Conservation (phyloP, 208 protist species). For the Leishmania major region DNA sequence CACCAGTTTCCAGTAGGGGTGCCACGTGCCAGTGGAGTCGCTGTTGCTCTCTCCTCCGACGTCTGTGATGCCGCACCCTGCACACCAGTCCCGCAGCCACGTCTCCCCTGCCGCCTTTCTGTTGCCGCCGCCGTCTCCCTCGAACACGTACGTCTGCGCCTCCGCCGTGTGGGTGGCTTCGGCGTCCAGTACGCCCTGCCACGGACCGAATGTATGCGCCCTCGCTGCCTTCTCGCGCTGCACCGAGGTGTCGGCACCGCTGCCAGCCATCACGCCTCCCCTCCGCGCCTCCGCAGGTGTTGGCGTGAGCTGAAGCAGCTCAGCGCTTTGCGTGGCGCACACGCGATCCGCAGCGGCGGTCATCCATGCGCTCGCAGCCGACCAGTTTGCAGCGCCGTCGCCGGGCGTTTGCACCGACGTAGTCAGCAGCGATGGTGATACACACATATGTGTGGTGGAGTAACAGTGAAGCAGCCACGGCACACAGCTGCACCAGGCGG, state of each 20-base stretch:
- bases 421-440: background rate
- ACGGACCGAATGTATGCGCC: slow-evolving; percentile 14
- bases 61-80: background rate
- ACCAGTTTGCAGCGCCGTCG: slow-evolving; percentile 3
- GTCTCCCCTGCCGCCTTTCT: background rate
- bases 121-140: background rate
- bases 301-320: slow-evolving; percentile 15
- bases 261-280: background rate
- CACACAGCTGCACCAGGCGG: slow-evolving; percentile 25
- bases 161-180: background rate
- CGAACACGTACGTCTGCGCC: too few relatives aligned
- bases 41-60: background rate
- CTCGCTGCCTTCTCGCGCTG: background rate
- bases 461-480: slow-evolving; percentile 35
- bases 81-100: slow-evolving; percentile 3
- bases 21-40: slow-evolving; percentile 5
- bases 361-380: slow-evolving; percentile 31
- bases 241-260: background rate
- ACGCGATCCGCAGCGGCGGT: slow-evolving; percentile 36
- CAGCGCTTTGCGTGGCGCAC: slow-evolving; percentile 23
- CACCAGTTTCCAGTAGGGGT: slow-evolving; percentile 24
- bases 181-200: slow-evolving; percentile 21
- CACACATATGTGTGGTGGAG: background rate
- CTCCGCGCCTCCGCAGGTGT: background rate
- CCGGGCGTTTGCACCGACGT: background rate